Evolutionary conservation across 495 filamentous ascomycete genomes (phyloP), one percentile per base, ranked within the genome.

Genomic region (Neurospora sp.): DNA sequence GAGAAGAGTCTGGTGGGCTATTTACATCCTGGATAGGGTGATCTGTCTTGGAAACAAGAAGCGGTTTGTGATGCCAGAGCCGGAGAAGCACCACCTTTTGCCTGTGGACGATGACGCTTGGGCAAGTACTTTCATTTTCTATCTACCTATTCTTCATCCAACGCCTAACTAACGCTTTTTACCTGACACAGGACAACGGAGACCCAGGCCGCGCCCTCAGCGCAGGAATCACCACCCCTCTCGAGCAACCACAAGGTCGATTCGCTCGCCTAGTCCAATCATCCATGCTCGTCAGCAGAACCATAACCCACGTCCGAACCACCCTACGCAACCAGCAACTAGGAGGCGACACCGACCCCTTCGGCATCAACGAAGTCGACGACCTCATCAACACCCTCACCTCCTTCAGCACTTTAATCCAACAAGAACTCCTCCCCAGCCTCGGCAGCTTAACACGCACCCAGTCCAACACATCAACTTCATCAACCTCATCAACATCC

Each of bases 1-100:
- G 10, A 74, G 80, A 27, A 69, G 86, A 66, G 80, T 82, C 0
- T 87, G 85, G 86, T 88, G 86, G 86, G 83, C 77, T 16, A 81
- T 87, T n/a, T 79, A 86, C 53, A 75, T 87, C 16, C 78, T 85
- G 12, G 85, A 88, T 71, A 83, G 84, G 18, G 78, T 78, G 42
- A 80, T 87, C 18, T 84, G 79, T 37, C 75, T 87, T 44, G 86
- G 85, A 18, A 82, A 82, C 70, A 81, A 83, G 59, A 80, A 78
- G 44, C 79, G 83, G 37, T 82, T 82, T 16, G 76, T 82, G 46
- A 77, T 82, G 35, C 82, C 79, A 8, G 82, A 88, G 71, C 85
- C 85, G 41, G 73, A 75, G 14, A 73, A 82, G 1, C 77, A 82
- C 35, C 75, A 76, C 12, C 44, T 79, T 20, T 79, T 88, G 1